phyloP scores from a whole-genome alignment of 352 stramenopile genomes.

The Globisporangium alternatum region DNA sequence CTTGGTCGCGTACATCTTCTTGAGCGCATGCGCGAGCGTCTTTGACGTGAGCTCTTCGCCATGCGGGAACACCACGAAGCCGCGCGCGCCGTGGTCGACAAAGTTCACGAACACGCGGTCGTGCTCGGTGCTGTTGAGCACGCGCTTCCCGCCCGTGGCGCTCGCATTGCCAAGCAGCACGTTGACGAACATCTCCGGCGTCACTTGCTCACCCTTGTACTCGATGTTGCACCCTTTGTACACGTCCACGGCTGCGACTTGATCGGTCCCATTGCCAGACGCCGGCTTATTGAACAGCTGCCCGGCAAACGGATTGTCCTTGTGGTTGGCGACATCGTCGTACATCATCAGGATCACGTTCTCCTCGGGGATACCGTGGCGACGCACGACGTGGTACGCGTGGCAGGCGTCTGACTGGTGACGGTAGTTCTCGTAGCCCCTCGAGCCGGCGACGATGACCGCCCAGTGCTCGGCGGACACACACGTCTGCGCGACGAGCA shows the following conservation, averaged over 20 bases:
- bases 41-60: slow-evolving; percentile 70
- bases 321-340: slow-evolving; percentile 82
- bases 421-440: slow-evolving; percentile 90
- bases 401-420: slow-evolving; percentile 90
- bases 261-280: slow-evolving; percentile 26
- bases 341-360: slow-evolving; percentile 94
- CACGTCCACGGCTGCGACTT: slow-evolving; percentile 63
- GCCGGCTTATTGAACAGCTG: slow-evolving; percentile 88
- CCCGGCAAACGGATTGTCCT: slow-evolving; percentile 85
- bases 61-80: slow-evolving; percentile 81
- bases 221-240: slow-evolving; percentile 84
- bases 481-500: slow-evolving; percentile 9
- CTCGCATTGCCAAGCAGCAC: slow-evolving; percentile 81
- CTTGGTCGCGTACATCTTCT: slow-evolving; percentile 77
- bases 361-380: slow-evolving; percentile 82
- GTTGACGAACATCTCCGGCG: slow-evolving; percentile 83
- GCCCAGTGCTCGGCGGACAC: slow-evolving; percentile 78
- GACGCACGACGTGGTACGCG: slow-evolving; percentile 88
- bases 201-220: slow-evolving; percentile 77
- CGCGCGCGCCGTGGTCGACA: slow-evolving; percentile 87
- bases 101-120: slow-evolving; percentile 94
- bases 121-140: slow-evolving; percentile 77
- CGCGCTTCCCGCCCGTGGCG: slow-evolving; percentile 56
- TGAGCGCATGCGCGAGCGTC: slow-evolving; percentile 63
- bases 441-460: slow-evolving; percentile 87